Conservation (phyloP, 208 protist species). For the Trypanosoma congolense region DNA sequence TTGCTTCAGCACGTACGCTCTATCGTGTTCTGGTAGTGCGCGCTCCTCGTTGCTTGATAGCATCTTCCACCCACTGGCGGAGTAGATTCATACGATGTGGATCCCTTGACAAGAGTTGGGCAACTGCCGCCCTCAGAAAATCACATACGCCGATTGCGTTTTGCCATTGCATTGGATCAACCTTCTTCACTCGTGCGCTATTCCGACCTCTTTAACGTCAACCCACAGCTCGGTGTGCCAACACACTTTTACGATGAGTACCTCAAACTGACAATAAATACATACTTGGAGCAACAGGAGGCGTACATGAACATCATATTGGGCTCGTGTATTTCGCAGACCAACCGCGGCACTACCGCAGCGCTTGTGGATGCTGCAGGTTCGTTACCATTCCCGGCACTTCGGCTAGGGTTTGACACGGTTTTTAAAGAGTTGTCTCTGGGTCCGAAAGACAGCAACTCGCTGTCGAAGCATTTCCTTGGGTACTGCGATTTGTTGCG, state of each 20-base stretch:
- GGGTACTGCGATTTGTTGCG: conserved; percentile 62
- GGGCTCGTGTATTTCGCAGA: conserved; percentile 29
- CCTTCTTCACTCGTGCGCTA: conserved; percentile 46
- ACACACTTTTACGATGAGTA: conserved; percentile 82
- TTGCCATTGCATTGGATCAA: conserved; percentile 79
- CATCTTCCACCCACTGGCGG: conserved; percentile 12
- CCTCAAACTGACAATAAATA: conserved; percentile 60
- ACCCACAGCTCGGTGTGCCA: conserved; percentile 41
- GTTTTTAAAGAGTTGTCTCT: conserved; percentile 30
- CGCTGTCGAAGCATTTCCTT: conserved; percentile 62
- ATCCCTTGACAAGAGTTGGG: conserved; percentile 42
- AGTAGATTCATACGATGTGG: background rate
- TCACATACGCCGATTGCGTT: conserved; percentile 66
- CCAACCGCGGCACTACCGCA: conserved; percentile 36
- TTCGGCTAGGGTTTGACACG: conserved; percentile 37
- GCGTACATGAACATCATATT: conserved; percentile 52
- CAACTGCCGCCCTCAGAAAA: conserved; percentile 41
- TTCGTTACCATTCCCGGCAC: conserved; percentile 43
- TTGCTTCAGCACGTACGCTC: conserved; percentile 72
- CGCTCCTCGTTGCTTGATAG: conserved; percentile 52
- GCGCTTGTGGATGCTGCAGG: conserved; percentile 67
- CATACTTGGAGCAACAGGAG: conserved; percentile 63
- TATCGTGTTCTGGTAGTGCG: conserved; percentile 61
- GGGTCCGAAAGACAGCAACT: conserved; percentile 31
- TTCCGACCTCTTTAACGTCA: conserved; percentile 50